A percentile compares a stretch with the other conserved stretches of the same genome.
phyloP scores from a whole-genome alignment of 2,329 filamentous ascomycete genomes.

The Xylariales sp. region DNA sequence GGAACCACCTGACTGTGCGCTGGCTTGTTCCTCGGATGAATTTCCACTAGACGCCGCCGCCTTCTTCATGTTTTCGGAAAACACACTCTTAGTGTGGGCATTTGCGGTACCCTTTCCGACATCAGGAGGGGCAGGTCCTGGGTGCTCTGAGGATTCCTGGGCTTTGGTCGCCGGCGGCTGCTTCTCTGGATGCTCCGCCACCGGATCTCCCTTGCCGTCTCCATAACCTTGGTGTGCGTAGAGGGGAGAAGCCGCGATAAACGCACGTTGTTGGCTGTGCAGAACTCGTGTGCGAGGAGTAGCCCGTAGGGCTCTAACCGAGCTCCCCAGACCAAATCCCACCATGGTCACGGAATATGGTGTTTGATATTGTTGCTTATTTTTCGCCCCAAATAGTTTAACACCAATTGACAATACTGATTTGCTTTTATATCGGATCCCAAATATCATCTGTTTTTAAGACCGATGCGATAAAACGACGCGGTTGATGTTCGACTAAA shows the following conservation, averaged over 20 bases:
- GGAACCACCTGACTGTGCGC: constrained; percentile 54
- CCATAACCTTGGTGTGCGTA: constrained; percentile 53
- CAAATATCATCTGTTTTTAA: background rate
- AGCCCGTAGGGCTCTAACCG: constrained; percentile 41
- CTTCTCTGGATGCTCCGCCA: constrained; percentile 52
- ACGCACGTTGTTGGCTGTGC: constrained; percentile 42
- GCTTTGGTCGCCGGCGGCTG: constrained; percentile 50
- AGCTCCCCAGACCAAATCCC: constrained; percentile 45
- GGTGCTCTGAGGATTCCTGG: constrained; percentile 55
- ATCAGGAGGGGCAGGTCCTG: constrained; percentile 55
- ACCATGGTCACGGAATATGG: constrained; percentile 43
- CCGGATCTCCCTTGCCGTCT: constrained; percentile 54
- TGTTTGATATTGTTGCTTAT: background rate
- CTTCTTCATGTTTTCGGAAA: constrained; percentile 44
- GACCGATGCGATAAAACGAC: background rate
- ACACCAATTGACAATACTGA: background rate
- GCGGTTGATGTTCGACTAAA: background rate
- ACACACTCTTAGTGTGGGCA: constrained; percentile 51
- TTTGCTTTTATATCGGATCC: background rate
- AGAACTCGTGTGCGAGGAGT: constrained; percentile 40
- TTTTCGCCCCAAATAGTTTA: background rate
- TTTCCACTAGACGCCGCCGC: constrained; percentile 37
- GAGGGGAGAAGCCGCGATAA: constrained; percentile 40
- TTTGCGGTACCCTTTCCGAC: constrained; percentile 55
- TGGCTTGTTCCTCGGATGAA: constrained; percentile 50